Evolutionary conservation across 2,329 filamentous ascomycete species (phyloP), one percentile per base, ranked within the genome.

Genomic region (Xylaria sp.): DNA sequence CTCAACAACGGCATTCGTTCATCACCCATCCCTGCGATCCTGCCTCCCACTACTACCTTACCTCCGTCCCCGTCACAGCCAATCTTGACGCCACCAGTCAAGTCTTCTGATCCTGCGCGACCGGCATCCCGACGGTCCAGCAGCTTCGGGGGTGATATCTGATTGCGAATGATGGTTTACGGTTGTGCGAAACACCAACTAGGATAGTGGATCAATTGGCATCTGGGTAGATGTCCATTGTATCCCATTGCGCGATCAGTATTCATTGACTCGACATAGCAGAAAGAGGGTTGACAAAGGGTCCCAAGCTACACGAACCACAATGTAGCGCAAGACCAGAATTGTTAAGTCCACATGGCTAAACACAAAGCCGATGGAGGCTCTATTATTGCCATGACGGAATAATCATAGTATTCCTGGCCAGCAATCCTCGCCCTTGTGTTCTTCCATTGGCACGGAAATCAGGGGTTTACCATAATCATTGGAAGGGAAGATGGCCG

Each of bases 11-110:
- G 69, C 51, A 55, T 67, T 57, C 63, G 59, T 50, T 72, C 66
- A 46, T 72, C 67, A 54, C 70, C 61, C 60, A 65, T 73, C 16
- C 70, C 76, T 11, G 75, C 80, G 0, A 78, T 86, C 23, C 73
- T 88, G 2, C 85, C 85, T 4, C 85, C 85, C 0, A 72, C 80
- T 1, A 78, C 83, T 47, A 76, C 81, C 1, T 70, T 89, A 52
- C 81, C 83, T 8, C 86, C 86, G 0, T 83, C 80, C 48, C 79
- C 81, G 1, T 79, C 78, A 11, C 76, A 80, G 59, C 80, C 82
- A 64, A 84, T 85, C 59, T 70, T 85, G 54, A 84, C 82, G 13
- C 84, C 86, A 23, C 86, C 84, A 1, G 76, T 83, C 65, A 86
- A 89, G 74, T 76, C 78, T 47, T 65, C 72, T 3, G 76, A 78